These are phyloP conservation scores for Aegilops bicornis DNA, from an alignment of 176 grass and related monocot genomes.

Conservation along the genomic window DNA sequence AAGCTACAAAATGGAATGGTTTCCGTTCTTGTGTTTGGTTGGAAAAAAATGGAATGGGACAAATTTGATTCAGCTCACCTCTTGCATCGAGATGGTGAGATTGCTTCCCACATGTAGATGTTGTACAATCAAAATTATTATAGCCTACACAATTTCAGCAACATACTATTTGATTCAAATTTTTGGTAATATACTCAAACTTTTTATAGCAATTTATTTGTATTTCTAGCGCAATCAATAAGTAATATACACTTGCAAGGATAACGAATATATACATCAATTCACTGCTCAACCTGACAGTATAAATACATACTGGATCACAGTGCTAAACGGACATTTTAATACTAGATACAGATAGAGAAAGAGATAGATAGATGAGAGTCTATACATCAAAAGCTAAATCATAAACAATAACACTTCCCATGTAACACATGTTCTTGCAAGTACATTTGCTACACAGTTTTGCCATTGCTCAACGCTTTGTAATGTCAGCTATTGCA, in stretches of 20 bases:
- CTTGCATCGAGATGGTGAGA: no score
- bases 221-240: neutral
- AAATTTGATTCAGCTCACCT: neutral
- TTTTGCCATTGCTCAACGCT: neutral
- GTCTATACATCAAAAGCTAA: neutral
- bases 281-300: neutral
- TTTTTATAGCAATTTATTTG: neutral
- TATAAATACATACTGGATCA: no score
- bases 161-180: neutral
- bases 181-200: neutral
- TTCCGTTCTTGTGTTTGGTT: no score
- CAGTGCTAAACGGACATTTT: neutral
- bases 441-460: slow-evolving; percentile 6
- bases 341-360: no score
- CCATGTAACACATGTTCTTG: neutral
- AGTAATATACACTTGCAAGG: neutral
- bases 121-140: no score
- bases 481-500: slow-evolving; percentile 27
- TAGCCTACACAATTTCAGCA: neutral
- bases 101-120: no score
- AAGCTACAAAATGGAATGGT: no score
- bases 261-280: neutral
- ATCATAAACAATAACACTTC: neutral
- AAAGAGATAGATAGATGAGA: no score
- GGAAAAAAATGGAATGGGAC: neutral